Evolutionary conservation across 169 alveolate genomes (phyloP).

Genomic region (Cryptosporidium sp.): DNA sequence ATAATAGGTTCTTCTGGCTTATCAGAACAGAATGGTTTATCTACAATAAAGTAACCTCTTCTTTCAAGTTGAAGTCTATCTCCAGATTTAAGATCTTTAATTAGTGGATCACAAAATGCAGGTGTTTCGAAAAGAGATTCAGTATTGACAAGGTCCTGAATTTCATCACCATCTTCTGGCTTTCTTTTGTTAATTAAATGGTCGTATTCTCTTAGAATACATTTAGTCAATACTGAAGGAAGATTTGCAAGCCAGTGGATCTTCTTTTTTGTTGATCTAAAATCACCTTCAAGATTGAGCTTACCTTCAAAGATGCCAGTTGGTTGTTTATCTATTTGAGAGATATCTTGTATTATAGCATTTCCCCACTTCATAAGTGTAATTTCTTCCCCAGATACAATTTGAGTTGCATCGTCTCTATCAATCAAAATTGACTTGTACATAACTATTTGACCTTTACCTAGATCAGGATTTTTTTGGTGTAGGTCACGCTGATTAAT

Average conservation of each 20-base stretch:
- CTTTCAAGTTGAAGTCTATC: constrained; percentile 95
- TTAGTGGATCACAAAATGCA: constrained; percentile 79
- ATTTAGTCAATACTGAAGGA: constrained; percentile 79
- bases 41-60: constrained; percentile 96
- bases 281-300: constrained; percentile 90
- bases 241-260: constrained; percentile 90
- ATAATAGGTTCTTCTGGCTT: constrained; percentile 80
- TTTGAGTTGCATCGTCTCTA: constrained; percentile 91
- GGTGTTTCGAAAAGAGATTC: constrained; percentile 80
- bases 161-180: constrained; percentile 89
- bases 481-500: constrained; percentile 90
- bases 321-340: constrained; percentile 78
- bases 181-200: constrained; percentile 93
- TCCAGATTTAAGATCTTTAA: constrained; percentile 80
- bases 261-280: constrained; percentile 94
- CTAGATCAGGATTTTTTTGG: constrained; percentile 93
- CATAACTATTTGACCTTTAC: constrained; percentile 86
- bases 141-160: constrained; percentile 86
- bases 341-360: constrained; percentile 86
- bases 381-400: constrained; percentile 93
- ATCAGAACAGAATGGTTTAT: constrained; percentile 79
- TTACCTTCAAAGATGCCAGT: constrained; percentile 81
- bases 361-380: constrained; percentile 98
- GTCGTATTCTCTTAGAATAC: constrained; percentile 92
- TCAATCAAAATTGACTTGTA: constrained; percentile 87